Evolutionary conservation across 352 stramenopile genomes (phyloP).

Genomic region (Phytophthora constricta): DNA sequence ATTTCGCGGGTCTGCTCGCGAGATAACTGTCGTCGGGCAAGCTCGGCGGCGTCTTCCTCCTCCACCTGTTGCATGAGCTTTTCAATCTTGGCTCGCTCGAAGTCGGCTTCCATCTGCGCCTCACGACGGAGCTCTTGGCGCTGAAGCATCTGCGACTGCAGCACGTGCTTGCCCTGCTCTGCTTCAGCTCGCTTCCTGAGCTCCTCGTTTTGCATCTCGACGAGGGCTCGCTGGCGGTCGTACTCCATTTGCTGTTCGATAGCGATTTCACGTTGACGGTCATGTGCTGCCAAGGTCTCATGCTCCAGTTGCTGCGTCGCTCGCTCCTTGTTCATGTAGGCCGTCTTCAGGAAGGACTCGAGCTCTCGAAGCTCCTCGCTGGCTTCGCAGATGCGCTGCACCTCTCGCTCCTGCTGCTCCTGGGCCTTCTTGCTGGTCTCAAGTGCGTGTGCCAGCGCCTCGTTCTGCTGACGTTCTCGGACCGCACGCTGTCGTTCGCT

Average conservation of each 20-base stretch:
- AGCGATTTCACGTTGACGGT: constrained; percentile 77
- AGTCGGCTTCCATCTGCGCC: constrained; percentile 68
- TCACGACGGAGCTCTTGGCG: constrained; percentile 69
- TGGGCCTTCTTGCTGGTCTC: constrained; percentile 62
- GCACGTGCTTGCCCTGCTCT: constrained; percentile 65
- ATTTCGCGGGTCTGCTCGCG: constrained; percentile 64
- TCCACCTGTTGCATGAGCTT: constrained; percentile 88
- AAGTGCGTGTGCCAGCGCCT: constrained; percentile 73
- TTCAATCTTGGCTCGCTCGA: constrained; percentile 88
- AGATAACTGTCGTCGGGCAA: constrained; percentile 63
- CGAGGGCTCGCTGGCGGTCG: constrained; percentile 83
- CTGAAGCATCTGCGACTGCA: constrained; percentile 78
- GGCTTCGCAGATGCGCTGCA: constrained; percentile 91
- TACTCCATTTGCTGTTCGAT: constrained; percentile 95
- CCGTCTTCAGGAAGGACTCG: constrained; percentile 89
- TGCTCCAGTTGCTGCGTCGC: constrained; percentile 90
- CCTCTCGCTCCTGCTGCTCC: constrained; percentile 85
- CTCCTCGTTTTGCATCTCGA: constrained; percentile 68
- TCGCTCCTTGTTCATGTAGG: constrained; percentile 95
- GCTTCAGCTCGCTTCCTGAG: constrained; percentile 71
- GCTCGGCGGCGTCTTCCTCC: constrained; percentile 83
- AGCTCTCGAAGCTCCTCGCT: constrained; percentile 92
- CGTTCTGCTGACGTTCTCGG: constrained; percentile 73
- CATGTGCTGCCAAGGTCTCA: constrained; percentile 74
- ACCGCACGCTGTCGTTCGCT: constrained; percentile 33